Conservation (phyloP, 345 rosid genomes). For the Pugionium dolabratum region DNA sequence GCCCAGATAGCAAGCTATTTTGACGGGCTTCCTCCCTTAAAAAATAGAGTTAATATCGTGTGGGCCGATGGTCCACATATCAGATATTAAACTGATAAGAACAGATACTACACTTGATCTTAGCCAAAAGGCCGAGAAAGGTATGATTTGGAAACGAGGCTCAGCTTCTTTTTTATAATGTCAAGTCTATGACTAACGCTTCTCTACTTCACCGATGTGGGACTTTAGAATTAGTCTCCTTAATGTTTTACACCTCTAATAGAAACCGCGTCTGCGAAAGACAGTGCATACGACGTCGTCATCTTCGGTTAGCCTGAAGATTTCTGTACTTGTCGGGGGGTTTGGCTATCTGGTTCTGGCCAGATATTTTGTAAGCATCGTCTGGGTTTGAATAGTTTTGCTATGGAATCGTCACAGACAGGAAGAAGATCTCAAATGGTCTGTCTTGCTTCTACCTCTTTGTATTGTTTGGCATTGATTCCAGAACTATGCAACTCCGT, state of each 20-base stretch:
- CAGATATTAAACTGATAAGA: no score
- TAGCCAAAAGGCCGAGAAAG: no score
- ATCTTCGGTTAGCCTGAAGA: neutral
- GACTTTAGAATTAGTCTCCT: constrained; percentile 4
- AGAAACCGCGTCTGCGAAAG: no score
- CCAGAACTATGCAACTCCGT: neutral
- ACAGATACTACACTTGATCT: no score
- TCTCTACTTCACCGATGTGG: constrained; percentile 19
- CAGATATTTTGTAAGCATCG: neutral
- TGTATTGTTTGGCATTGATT: neutral
- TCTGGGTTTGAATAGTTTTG: neutral
- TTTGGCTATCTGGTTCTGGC: neutral
- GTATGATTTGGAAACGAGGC: no score
- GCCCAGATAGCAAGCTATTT: no score
- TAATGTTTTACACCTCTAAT: no score
- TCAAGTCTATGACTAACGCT: no score
- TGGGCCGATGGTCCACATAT: no score
- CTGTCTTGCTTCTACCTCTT: neutral
- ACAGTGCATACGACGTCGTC: neutral
- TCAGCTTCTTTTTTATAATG: no score
- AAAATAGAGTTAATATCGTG: no score
- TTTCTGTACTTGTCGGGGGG: neutral
- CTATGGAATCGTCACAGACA: neutral
- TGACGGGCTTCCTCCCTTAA: no score
- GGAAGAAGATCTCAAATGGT: neutral